A percentile compares a stretch with the other conserved stretches of the same genome.
Evolutionary conservation across 768 basidiomycete genomes (phyloP).

Genomic region (Amanita phalloides): DNA sequence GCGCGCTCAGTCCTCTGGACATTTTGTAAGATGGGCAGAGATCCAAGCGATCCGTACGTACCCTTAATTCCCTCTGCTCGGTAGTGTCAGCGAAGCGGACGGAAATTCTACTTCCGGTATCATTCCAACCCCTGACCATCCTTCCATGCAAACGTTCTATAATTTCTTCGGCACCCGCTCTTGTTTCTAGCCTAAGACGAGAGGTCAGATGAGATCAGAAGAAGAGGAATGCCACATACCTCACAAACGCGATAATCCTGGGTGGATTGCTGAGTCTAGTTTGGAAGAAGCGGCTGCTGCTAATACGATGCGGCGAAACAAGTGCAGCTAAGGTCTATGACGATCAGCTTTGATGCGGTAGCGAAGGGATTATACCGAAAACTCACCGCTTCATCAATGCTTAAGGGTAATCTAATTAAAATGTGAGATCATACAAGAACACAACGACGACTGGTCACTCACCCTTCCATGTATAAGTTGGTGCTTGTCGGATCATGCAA

Average conservation of each 20-base stretch:
- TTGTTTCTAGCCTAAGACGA: slow-evolving; percentile 52
- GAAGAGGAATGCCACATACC: slow-evolving; percentile 30
- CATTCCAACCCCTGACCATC: slow-evolving; percentile 73
- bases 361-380: not conserved
- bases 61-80: slow-evolving; percentile 69
- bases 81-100: slow-evolving; percentile 72
- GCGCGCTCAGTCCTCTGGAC: slow-evolving; percentile 51
- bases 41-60: slow-evolving; percentile 22
- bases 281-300: slow-evolving; percentile 71
- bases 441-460: slow-evolving; percentile 8
- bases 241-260: slow-evolving; percentile 72
- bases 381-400: slow-evolving; percentile 54
- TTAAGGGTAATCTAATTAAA: slow-evolving; percentile 46
- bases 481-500: slow-evolving; percentile 57
- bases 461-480: slow-evolving; percentile 78
- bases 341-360: not conserved
- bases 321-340: slow-evolving; percentile 50
- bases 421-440: not conserved
- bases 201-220: slow-evolving; percentile 3
- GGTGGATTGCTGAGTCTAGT: slow-evolving; percentile 69
- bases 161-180: slow-evolving; percentile 63
- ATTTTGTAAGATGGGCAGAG: not conserved
- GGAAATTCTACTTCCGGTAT: slow-evolving; percentile 65
- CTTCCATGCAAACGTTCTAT: slow-evolving; percentile 71
- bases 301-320: slow-evolving; percentile 61